Conservation (phyloP, 441 rosid genomes). For the Breynia disticha region DNA sequence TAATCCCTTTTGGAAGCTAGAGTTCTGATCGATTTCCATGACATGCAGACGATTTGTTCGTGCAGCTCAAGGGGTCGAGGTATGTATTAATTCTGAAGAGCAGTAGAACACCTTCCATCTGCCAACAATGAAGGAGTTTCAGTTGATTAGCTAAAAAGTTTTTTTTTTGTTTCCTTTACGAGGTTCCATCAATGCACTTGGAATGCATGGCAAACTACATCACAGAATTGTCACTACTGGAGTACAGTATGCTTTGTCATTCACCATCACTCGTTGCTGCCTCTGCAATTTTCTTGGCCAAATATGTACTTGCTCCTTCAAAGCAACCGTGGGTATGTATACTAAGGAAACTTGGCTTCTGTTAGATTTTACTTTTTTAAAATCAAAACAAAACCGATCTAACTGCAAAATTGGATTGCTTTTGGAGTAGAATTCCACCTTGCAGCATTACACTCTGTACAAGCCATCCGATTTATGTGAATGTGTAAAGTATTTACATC, state of each 20-base stretch:
- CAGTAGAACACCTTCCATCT: background rate
- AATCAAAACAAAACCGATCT: background rate
- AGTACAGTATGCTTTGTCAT: conserved; percentile 64
- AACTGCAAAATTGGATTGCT: background rate
- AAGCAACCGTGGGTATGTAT: conserved; percentile 69
- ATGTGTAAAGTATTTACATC: conserved; percentile 68
- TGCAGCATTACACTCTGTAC: conserved; percentile 79
- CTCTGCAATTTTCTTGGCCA: conserved; percentile 76
- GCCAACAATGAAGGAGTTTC: no score
- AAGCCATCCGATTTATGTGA: conserved; percentile 47
- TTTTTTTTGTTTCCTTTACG: background rate
- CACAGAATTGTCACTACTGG: conserved; percentile 66
- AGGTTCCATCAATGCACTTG: conserved; percentile 66
- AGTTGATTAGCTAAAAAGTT: background rate
- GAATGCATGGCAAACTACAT: conserved; percentile 78
- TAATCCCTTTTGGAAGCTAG: conserved; percentile 1
- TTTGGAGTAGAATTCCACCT: conserved; percentile 51
- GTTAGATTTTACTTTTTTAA: background rate
- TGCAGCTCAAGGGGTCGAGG: conserved; percentile 87
- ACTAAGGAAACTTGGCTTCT: background rate
- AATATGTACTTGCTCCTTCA: conserved; percentile 55
- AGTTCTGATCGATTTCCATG: conserved; percentile 13
- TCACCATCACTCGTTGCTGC: conserved; percentile 81
- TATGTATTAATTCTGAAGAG: conserved; percentile 15
- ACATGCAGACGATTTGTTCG: conserved; percentile 67